These are phyloP conservation scores for Nannochloropsis oceanica DNA, from an alignment of 108 stramenopile species.

Conservation along the genomic window DNA sequence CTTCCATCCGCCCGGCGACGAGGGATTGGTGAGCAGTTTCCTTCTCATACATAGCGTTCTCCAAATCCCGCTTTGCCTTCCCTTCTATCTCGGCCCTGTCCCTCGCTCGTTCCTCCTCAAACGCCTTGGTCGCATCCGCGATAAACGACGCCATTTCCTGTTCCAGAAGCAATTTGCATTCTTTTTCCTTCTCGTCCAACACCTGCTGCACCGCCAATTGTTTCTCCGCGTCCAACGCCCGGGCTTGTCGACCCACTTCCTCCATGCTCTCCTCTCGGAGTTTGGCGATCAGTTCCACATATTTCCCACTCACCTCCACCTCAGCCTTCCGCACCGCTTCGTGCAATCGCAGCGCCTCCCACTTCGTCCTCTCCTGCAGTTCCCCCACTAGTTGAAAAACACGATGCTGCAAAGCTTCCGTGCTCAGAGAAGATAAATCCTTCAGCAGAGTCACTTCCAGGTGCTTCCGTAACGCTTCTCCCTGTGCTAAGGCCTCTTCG, in stretches of 20 bases:
- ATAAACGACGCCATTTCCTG: neutral
- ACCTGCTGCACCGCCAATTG: conserved; percentile 1
- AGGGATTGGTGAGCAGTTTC: neutral
- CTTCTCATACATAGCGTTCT: neutral
- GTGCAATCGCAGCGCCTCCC: conserved; percentile 15
- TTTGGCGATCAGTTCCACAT: neutral
- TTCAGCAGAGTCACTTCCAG: neutral
- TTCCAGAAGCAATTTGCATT: neutral
- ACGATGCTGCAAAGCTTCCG: neutral
- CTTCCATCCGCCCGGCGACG: neutral
- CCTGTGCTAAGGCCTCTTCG: neutral
- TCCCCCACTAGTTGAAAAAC: neutral
- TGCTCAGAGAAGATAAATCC: neutral
- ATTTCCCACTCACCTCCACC: conserved; percentile 4
- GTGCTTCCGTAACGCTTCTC: neutral
- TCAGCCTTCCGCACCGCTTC: conserved; percentile 11
- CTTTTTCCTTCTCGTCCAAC: neutral
- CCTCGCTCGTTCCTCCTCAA: neutral
- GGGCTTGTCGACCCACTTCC: neutral
- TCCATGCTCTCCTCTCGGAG: neutral
- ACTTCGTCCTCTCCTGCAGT: conserved; percentile 15
- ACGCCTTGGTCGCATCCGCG: neutral
- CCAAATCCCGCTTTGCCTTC: neutral
- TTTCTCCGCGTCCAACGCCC: neutral
- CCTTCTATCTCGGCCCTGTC: neutral